Evolutionary conservation across 1,284 basidiomycete species (phyloP), one percentile per base, ranked within the genome.

Genomic region (Ganoderma meredithae): DNA sequence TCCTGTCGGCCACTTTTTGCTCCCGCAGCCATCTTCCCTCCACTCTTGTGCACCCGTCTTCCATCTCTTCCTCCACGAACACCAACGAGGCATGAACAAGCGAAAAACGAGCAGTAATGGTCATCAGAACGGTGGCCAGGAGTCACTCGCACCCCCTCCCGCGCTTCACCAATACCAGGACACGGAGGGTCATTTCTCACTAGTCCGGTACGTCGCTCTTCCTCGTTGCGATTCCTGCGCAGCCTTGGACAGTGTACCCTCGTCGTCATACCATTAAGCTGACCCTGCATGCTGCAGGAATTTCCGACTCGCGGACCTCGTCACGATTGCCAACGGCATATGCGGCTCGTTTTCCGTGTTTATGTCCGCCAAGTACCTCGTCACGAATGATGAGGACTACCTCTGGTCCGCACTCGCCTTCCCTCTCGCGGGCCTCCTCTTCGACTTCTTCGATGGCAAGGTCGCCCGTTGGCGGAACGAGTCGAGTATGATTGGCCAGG

Each of bases 241-340:
- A 62, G 31, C 9, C 41, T 40, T 17, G 49, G 41, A 62, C 40
- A 47, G 39, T 6, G 39, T n/a, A 22, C n/a, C n/a, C 22, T 13
- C 17, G 25, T 41, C 40, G 39, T 13, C 58, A 25, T 43, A 22
- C 39, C 13, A 17, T 19, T 60, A 9, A 60, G 36, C 36, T 60
- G 3, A 36, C n/a, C 22, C 13, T 22, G 3, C 39, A 2, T 62
- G 53, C n/a, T 63, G 43, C 76, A 98, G 97, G 75, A 99, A 99
- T 82, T 99, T 99, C 80, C 95, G 97, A 68, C 89, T 99, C 43
- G 97, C 97, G 74, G 97, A 99, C 83, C 88, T 98, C 58, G 96
- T 99, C 76, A 99, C 97, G n/a, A 95, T 99, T 73, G 97, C 98
- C 92, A 99, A 99, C 79, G 98, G 98, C 52, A 95, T 99, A 79